phyloP scores from a whole-genome alignment of 257 asterid genomes.

The Lycium barbarum region DNA sequence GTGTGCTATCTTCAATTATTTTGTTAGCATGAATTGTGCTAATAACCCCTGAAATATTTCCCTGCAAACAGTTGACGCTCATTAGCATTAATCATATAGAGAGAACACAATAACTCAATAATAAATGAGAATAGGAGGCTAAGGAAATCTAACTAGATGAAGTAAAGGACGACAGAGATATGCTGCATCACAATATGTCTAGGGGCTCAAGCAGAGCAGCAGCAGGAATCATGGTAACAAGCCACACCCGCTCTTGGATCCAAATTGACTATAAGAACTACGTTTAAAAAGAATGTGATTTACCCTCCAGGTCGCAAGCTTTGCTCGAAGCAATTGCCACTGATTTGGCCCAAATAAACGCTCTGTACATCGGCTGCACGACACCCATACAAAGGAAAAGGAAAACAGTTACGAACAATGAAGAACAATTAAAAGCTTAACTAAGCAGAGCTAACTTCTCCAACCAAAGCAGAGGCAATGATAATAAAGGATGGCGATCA shows the following conservation, averaged over 20 bases:
- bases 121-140: background rate
- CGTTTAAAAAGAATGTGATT: conserved; percentile 16
- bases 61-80: conserved; percentile 45
- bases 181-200: background rate
- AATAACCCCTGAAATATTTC: conserved; percentile 61
- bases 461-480: background rate
- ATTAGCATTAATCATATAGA: background rate
- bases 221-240: background rate
- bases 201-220: background rate
- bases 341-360: conserved; percentile 75
- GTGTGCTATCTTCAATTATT: conserved; percentile 69
- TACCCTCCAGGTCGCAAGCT: conserved; percentile 91
- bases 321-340: conserved; percentile 69
- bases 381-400: background rate
- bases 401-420: background rate
- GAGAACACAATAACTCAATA: background rate
- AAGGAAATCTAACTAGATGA: background rate
- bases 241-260: background rate
- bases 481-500: background rate
- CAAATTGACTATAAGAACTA: background rate
- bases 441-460: background rate
- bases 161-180: background rate
- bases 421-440: conserved; percentile 19
- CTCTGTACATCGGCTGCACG: conserved; percentile 56
- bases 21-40: conserved; percentile 80